A percentile compares a stretch with the other conserved stretches of the same genome.
These are phyloP conservation scores for Alternaria longipes DNA, from an alignment of 2,329 filamentous ascomycete genomes.

Conservation along the genomic window DNA sequence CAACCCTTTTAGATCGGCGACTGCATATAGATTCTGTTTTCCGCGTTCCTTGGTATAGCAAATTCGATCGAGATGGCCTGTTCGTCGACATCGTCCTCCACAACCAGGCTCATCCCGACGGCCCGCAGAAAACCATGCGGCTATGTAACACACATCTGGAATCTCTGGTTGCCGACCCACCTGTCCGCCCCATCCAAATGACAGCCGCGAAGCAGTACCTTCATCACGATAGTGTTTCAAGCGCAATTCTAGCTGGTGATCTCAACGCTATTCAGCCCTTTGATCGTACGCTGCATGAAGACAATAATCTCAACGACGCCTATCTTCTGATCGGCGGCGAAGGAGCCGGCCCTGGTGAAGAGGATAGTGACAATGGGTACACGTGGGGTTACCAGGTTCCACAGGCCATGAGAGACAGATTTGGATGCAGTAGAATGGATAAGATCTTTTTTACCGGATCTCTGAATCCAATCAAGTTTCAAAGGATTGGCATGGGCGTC, in stretches of 20 bases:
- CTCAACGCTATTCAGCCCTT: slow-evolving; percentile 67
- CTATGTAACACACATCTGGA: slow-evolving; percentile 68
- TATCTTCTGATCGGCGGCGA: slow-evolving; percentile 62
- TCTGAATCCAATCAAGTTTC: slow-evolving; percentile 49
- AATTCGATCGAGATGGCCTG: slow-evolving; percentile 63
- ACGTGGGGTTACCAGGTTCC: slow-evolving; percentile 64
- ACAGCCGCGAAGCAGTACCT: slow-evolving; percentile 56
- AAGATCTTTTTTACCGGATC: slow-evolving; percentile 61
- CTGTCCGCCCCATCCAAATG: slow-evolving; percentile 61
- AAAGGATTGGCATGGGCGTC: slow-evolving; percentile 60
- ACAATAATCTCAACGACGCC: slow-evolving; percentile 62
- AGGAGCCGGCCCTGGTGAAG: slow-evolving; percentile 26
- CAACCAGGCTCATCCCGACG: not conserved
- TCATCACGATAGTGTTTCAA: slow-evolving; percentile 50
- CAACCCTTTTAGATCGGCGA: slow-evolving; percentile 60
- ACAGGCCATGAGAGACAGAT: slow-evolving; percentile 51
- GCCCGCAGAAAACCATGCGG: slow-evolving; percentile 47
- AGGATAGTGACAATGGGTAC: slow-evolving; percentile 62
- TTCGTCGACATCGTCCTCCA: slow-evolving; percentile 61
- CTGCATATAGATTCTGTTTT: slow-evolving; percentile 59
- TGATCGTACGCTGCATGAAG: slow-evolving; percentile 58
- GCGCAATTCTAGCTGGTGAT: slow-evolving; percentile 62
- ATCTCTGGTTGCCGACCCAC: slow-evolving; percentile 60
- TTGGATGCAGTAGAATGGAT: slow-evolving; percentile 64
- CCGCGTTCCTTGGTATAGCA: slow-evolving; percentile 61